Evolutionary conservation across 345 rosid species (phyloP), one percentile per base, ranked within the genome.

Genomic region (Euphorbia peplus): DNA sequence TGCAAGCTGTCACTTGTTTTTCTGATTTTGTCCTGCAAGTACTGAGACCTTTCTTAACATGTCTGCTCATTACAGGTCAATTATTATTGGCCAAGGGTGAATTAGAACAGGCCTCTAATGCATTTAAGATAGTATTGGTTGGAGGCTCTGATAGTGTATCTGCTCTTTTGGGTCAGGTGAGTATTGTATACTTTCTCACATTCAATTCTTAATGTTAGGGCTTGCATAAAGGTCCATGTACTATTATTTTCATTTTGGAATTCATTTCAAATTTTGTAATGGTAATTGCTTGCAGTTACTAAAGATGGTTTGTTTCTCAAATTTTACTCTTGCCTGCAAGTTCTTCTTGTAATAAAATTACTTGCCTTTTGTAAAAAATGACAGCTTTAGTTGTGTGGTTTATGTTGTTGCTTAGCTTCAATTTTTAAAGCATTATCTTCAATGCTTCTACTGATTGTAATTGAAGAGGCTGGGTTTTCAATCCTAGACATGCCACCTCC

Each of bases 101-200:
- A 72, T 65, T 88, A 66, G 97, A 91, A 50, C 97, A 90, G 78
- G 99, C 98, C 54, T 86, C 76, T 70, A 83, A 91, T 80, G 96
- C 97, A 10, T 95, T 95, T 81, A 95, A 80, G 74, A 91, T 95
- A 61, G 93, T 85, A 18, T 68, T 95, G 67, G 99, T 85, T 61
- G 93, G 83, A 74, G 86, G 86, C 57, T 80, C 84, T 37, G 90
- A 95, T 71, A 91, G 87, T 69, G 93, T 95, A 46, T 86, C 99
- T 70, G 98, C 97, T 83, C 93, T 91, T 83, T 83, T 95, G 69
- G 98, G 99, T 70, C 99, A 95, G 96, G 99, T 95, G 78, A 29
- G 99, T 95, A 79, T 42, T 51, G 30, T 39, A n/a, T 39, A 29
- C 42, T 28, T 47, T 22, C 4, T 42, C 39, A 12, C 48, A 8